A percentile compares a stretch with the other conserved stretches of the same genome.
These are phyloP conservation scores for Rubus parviflorus DNA, from an alignment of 306 rosid genomes.

Conservation along the genomic window DNA sequence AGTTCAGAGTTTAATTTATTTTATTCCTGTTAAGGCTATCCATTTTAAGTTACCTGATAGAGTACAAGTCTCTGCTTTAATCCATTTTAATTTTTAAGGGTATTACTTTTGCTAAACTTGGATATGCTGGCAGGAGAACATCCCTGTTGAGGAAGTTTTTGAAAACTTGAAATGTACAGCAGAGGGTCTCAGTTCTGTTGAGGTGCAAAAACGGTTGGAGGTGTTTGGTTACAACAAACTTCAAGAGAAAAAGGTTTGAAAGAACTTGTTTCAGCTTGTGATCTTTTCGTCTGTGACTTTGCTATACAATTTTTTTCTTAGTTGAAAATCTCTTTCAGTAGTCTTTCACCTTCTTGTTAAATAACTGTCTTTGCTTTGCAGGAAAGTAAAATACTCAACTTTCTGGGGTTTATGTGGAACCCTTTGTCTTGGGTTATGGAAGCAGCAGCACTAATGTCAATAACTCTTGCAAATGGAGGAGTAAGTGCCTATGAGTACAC, in stretches of 20 bases:
- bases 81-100: not conserved
- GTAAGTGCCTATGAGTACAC: slow-evolving; percentile 11
- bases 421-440: slow-evolving; percentile 38
- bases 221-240: slow-evolving; percentile 29
- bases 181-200: slow-evolving; percentile 21
- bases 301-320: not conserved
- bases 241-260: slow-evolving; percentile 25
- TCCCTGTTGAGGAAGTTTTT: slow-evolving; percentile 28
- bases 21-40: not conserved
- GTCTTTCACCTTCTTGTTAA: not conserved
- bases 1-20: not conserved
- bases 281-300: not conserved
- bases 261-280: not conserved
- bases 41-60: not conserved
- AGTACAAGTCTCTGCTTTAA: not conserved
- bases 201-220: slow-evolving; percentile 21
- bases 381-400: slow-evolving; percentile 27
- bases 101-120: not conserved
- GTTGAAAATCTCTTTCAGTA: not conserved
- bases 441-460: slow-evolving; percentile 32
- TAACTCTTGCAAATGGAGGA: slow-evolving; percentile 16
- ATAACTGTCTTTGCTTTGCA: slow-evolving; percentile 1
- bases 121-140: slow-evolving; percentile 17
- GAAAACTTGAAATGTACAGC: slow-evolving; percentile 23
- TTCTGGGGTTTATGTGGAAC: slow-evolving; percentile 32